Percentiles rank a stretch among this genome's conserved stretches.
These are phyloP conservation scores for Wickerhamia fluorescens DNA, from an alignment of 805 yeast genomes.

Conservation along the genomic window DNA sequence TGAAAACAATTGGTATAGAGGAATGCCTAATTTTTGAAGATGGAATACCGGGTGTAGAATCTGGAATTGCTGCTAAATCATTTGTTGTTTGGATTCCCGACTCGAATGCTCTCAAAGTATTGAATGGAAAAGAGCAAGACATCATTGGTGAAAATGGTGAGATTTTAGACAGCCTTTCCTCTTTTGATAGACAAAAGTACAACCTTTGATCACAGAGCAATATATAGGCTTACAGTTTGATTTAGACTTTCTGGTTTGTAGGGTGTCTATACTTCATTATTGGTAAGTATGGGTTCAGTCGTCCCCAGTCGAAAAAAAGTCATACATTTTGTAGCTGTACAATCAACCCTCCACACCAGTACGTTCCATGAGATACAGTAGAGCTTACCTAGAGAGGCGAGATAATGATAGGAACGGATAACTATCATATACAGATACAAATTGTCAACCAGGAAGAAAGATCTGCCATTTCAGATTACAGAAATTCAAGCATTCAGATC, in stretches of 20 bases:
- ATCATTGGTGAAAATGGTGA: slow-evolving; percentile 55
- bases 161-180: slow-evolving; percentile 42
- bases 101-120: slow-evolving; percentile 52
- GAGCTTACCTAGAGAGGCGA: too few relatives aligned
- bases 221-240: too few relatives aligned
- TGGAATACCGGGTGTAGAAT: slow-evolving; percentile 83
- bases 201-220: slow-evolving; percentile 8
- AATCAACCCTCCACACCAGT: too few relatives aligned
- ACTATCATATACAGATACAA: slow-evolving; percentile 31
- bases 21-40: slow-evolving; percentile 93
- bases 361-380: background rate
- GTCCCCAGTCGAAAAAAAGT: too few relatives aligned
- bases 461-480: slow-evolving; percentile 17
- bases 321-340: too few relatives aligned
- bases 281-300: too few relatives aligned
- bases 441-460: slow-evolving; percentile 5
- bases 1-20: slow-evolving; percentile 49
- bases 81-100: slow-evolving; percentile 95
- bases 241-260: too few relatives aligned
- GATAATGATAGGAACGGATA: slow-evolving; percentile 40
- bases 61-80: slow-evolving; percentile 80
- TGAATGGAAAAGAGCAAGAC: slow-evolving; percentile 43
- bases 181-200: slow-evolving; percentile 29
- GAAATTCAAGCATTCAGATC: slow-evolving; percentile 23
- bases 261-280: too few relatives aligned